Conservation (phyloP, 148 eudicot genomes). For the Silene uniflora region DNA sequence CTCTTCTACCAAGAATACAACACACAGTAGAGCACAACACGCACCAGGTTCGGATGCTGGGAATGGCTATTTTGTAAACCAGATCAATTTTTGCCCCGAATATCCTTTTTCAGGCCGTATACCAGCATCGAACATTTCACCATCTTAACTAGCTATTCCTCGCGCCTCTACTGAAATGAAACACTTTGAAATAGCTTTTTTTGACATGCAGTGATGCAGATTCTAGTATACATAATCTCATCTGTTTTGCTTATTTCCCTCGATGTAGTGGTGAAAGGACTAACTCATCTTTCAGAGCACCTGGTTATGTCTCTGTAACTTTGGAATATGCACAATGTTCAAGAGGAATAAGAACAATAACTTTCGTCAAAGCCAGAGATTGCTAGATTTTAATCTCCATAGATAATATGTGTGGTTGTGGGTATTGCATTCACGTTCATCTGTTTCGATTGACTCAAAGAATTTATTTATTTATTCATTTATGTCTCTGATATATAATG, state of each 20-base stretch:
- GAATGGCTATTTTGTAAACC: too few species aligned
- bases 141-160: too few species aligned
- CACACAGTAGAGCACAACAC: too few species aligned
- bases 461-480: too few species aligned
- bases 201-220: background rate
- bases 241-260: conserved; percentile 5
- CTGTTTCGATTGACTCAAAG: background rate
- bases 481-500: background rate
- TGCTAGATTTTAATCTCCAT: background rate
- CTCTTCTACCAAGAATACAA: too few species aligned
- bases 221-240: background rate
- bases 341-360: conserved; percentile 1
- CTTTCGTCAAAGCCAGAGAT: background rate
- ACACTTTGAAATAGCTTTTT: background rate
- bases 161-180: too few species aligned
- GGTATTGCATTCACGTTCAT: too few species aligned
- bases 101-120: background rate
- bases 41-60: too few species aligned
- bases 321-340: background rate
- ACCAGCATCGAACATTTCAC: background rate
- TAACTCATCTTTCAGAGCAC: conserved; percentile 8
- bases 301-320: background rate
- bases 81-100: background rate
- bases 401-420: background rate
- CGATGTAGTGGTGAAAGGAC: conserved; percentile 10